Base-by-base conservation (phyloP, 768 basidiomycete genomes). In the Kwoniella shandongensis region DNA sequence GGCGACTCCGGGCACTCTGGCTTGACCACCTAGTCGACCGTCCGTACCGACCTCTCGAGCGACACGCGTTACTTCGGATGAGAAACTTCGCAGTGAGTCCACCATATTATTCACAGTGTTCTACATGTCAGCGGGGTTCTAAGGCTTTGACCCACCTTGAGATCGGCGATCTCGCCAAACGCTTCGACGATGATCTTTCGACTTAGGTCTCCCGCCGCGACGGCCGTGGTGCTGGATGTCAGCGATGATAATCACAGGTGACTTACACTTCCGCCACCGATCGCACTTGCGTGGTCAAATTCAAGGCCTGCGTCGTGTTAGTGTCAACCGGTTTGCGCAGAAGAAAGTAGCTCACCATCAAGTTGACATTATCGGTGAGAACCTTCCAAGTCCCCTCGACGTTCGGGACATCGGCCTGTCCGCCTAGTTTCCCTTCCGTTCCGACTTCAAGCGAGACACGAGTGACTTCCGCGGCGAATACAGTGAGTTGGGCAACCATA, bases 81-180 rank as follows among this genome's bases (percentile, higher is more conserved):
- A 88, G 71, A 93, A 93, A 4, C 87, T 88, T 65, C 87, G 85
- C 62, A 93, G 76, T 54, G 88, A 88, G 73, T 90, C 89, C 73
- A 93, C 89, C 91, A 96, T 96, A n/a, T 86, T 87, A 69, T 93
- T 93, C 62, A 91, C 88, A 11, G 88, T 90, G 20, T 83, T 79
- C 72, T 67, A 50, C 6, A 25, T 20, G 47, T 54, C 32, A 40
- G 46, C 39, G 23, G 26, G 27, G 26, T 29, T 11, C 35, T 35
- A n/a, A n/a, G n/a, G n/a, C n/a, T n/a, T 35, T 18, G 48, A 51
- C 63, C 87, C 15, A 82, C 82, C 86, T 80, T 80, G 18, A 80
- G 63, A 39, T 78, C 78, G 2, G 76, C 51, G 25, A 94, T 93
- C 70, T 94, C 91, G 46, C 92, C 92, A 23, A 89, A 87, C 3